Conservation (phyloP, 2,329 filamentous ascomycete genomes). For the Ceratocystis cacaofunesta region DNA sequence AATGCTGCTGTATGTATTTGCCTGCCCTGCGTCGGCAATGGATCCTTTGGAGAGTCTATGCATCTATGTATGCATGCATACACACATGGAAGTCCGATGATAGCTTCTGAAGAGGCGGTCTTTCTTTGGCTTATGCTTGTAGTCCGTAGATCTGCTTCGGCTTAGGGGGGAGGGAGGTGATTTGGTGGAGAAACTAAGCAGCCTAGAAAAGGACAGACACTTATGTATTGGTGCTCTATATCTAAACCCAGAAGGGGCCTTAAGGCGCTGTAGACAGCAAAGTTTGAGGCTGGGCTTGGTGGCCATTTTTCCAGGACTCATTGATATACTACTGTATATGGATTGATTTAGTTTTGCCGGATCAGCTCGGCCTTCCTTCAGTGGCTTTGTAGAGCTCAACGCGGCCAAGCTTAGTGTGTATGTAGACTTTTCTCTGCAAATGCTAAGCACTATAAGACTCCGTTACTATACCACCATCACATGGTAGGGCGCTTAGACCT, state of each 20-base stretch:
- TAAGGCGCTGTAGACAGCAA: too few relatives aligned
- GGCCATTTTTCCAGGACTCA: too few relatives aligned
- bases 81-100: neutral
- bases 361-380: neutral
- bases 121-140: neutral
- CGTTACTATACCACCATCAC: neutral
- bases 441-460: neutral
- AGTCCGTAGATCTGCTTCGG: neutral
- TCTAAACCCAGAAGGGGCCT: too few relatives aligned
- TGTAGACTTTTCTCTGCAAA: neutral
- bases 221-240: too few relatives aligned
- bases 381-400: neutral
- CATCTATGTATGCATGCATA: neutral
- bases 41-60: neutral
- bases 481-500: constrained; percentile 1
- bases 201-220: too few relatives aligned
- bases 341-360: too few relatives aligned
- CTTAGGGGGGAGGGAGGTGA: neutral
- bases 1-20: neutral
- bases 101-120: neutral
- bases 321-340: too few relatives aligned
- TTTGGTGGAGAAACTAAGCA: too few relatives aligned
- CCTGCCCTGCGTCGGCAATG: neutral
- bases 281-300: too few relatives aligned
- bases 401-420: neutral